These are phyloP conservation scores for Cenchrus fungigraminus DNA, from an alignment of 176 grass and related monocot genomes.

Conservation along the genomic window DNA sequence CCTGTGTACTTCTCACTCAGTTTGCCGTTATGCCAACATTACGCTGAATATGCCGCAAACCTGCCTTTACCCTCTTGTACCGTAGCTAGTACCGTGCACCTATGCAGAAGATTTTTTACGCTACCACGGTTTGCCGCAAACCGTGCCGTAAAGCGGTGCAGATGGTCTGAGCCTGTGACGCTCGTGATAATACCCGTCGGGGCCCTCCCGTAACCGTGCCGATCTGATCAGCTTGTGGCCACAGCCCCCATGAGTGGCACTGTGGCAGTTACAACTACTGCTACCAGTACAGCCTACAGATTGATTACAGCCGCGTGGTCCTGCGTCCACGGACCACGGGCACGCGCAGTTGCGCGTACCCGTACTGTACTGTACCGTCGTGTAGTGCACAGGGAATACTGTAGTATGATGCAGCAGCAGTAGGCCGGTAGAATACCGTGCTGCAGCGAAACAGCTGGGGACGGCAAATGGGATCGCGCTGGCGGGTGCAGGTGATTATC, in stretches of 20 bases:
- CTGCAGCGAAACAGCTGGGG: neutral
- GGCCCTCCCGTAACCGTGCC: neutral
- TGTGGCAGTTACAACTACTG: neutral
- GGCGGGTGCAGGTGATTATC: neutral
- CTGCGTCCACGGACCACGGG: neutral
- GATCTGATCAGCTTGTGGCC: neutral
- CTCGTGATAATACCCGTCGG: neutral
- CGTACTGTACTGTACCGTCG: neutral
- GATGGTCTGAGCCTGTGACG: neutral
- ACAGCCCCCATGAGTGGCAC: neutral
- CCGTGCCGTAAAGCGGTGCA: too few species aligned
- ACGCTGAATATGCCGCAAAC: too few species aligned
- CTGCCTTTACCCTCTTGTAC: too few species aligned
- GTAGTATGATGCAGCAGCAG: neutral
- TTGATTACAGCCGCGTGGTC: neutral
- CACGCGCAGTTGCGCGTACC: neutral
- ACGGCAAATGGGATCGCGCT: neutral
- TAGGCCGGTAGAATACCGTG: neutral
- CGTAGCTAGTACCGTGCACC: too few species aligned
- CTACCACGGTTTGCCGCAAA: too few species aligned
- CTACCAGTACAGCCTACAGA: neutral
- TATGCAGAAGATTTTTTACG: too few species aligned
- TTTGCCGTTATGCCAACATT: too few species aligned
- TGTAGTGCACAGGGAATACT: neutral
- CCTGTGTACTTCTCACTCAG: too few species aligned